Percentiles rank a stretch among this genome's conserved stretches.
phyloP scores from a whole-genome alignment of 2,329 filamentous ascomycete genomes.

The Epichloe scottii region DNA sequence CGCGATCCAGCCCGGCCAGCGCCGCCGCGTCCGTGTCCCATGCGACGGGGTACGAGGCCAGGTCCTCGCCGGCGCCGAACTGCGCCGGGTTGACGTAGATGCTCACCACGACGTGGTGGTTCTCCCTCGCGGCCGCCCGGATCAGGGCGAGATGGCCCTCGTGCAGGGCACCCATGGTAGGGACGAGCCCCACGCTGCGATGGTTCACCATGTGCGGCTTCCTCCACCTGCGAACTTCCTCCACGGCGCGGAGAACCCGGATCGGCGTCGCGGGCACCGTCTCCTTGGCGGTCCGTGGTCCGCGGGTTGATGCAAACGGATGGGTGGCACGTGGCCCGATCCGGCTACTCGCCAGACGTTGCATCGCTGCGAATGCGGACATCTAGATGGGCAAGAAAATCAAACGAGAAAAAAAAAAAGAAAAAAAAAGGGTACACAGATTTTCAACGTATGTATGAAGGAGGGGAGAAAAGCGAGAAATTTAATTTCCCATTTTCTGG shows the following conservation, averaged over 20 bases:
- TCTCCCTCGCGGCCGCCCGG: constrained; percentile 69
- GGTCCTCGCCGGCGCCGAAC: constrained; percentile 80
- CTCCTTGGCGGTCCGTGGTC: constrained; percentile 19
- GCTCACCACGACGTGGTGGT: constrained; percentile 77
- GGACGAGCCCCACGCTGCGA: constrained; percentile 73
- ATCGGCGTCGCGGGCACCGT: constrained; percentile 47
- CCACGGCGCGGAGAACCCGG: constrained; percentile 63
- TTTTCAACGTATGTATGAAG: too few relatives aligned
- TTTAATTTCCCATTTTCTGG: not conserved
- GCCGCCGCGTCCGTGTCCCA: constrained; percentile 66
- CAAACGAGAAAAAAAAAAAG: too few relatives aligned
- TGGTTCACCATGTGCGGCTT: constrained; percentile 51
- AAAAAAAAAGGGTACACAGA: too few relatives aligned
- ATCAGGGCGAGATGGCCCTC: constrained; percentile 79
- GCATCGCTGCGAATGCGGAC: not conserved
- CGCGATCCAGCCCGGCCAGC: constrained; percentile 55
- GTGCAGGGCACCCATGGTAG: constrained; percentile 97
- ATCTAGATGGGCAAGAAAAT: too few relatives aligned
- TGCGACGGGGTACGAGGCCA: constrained; percentile 79
- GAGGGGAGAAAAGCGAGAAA: not conserved
- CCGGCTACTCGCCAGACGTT: not conserved
- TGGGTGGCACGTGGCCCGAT: constrained; percentile 1
- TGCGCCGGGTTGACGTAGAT: constrained; percentile 96
- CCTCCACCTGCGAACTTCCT: constrained; percentile 58
- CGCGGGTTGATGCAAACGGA: constrained; percentile 9